phyloP scores from a whole-genome alignment of 768 basidiomycete genomes.

The Dentipellis sp. region DNA sequence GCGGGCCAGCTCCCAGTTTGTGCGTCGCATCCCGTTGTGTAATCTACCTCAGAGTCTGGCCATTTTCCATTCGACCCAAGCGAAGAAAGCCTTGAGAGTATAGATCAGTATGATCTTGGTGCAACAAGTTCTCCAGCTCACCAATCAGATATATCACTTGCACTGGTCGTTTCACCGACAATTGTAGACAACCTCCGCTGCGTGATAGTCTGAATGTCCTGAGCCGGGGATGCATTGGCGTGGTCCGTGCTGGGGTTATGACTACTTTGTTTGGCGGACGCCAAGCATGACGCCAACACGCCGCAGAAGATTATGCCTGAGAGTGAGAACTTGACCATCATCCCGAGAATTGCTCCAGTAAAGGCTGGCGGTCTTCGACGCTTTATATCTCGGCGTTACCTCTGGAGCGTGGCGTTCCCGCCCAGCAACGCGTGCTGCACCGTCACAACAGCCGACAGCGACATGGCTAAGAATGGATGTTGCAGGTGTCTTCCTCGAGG shows the following conservation, averaged over 20 bases:
- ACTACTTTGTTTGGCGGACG: slow-evolving; percentile 23
- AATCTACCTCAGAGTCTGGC: slow-evolving; percentile 20
- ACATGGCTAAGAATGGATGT: no score
- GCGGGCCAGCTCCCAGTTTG: slow-evolving; percentile 29
- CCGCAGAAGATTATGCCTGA: slow-evolving; percentile 20
- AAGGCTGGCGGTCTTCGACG: no score
- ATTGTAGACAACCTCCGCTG: slow-evolving; percentile 9
- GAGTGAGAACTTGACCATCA: neutral
- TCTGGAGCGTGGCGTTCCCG: no score
- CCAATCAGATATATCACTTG: slow-evolving; percentile 32
- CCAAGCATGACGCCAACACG: slow-evolving; percentile 30
- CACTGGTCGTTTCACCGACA: slow-evolving; percentile 24
- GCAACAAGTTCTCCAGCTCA: slow-evolving; percentile 1
- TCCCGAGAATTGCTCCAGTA: no score
- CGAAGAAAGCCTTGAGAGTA: slow-evolving; percentile 11
- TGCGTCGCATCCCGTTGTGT: slow-evolving; percentile 23
- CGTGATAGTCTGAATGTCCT: slow-evolving; percentile 10
- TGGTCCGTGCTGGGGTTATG: neutral
- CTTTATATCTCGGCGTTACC: no score
- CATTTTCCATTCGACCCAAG: slow-evolving; percentile 14
- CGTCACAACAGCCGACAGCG: no score
- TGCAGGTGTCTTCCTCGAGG: no score
- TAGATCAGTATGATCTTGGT: neutral
- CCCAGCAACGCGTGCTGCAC: no score
- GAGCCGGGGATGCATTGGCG: neutral